These are phyloP conservation scores for Monilinia fructigena DNA, from an alignment of 2,329 filamentous ascomycete species.

Conservation along the genomic window DNA sequence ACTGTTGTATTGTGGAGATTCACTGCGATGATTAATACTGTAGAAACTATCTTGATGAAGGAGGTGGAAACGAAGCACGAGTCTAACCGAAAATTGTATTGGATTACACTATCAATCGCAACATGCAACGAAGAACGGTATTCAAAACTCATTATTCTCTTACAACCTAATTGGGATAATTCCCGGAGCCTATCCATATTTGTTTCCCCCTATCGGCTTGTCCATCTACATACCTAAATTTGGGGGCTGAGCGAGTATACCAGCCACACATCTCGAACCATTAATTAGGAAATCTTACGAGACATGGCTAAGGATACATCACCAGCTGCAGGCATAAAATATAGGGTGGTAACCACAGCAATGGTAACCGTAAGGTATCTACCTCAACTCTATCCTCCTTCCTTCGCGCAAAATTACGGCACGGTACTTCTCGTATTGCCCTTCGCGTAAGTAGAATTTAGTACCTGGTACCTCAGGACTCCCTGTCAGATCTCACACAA, in stretches of 20 bases:
- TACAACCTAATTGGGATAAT: background rate
- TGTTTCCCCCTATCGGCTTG: background rate
- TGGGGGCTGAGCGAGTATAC: background rate
- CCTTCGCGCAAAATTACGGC: background rate
- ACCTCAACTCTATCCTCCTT: background rate
- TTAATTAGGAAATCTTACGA: slow-evolving; percentile 5
- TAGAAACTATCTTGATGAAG: background rate
- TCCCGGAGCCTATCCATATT: background rate
- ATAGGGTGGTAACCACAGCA: background rate
- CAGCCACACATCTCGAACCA: background rate
- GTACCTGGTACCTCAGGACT: background rate
- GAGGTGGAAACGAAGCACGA: background rate
- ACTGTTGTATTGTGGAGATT: background rate
- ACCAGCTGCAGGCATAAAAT: too few relatives aligned
- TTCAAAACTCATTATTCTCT: background rate
- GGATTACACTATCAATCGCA: background rate
- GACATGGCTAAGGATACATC: background rate
- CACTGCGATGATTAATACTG: too few relatives aligned
- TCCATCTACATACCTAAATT: background rate
- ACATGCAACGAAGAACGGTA: background rate
- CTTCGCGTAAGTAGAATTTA: background rate
- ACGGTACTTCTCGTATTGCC: slow-evolving; percentile 10
- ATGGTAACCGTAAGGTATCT: background rate
- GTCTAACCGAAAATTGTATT: background rate
- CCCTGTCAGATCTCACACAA: background rate